A percentile compares a stretch with the other conserved stretches of the same genome.
Evolutionary conservation across 75 land plant genomes (phyloP).

Genomic region (Selaginella moellendorffii): DNA sequence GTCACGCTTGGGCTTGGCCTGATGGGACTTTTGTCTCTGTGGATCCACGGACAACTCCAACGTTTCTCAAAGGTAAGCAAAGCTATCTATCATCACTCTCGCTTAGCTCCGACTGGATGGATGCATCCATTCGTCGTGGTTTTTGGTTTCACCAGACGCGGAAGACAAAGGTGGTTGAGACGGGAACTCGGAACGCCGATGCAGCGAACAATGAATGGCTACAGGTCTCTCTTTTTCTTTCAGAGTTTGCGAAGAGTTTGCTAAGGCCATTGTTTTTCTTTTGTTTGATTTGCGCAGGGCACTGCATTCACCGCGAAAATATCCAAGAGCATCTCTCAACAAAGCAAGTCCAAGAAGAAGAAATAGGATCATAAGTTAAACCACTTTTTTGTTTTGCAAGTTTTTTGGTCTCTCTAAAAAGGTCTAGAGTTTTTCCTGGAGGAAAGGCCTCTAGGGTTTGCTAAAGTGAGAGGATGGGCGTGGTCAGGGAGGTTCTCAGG

Average conservation of each 20-base stretch:
- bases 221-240: conserved; percentile 13
- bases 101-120: background rate
- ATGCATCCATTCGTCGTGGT: background rate
- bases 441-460: background rate
- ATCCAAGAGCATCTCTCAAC: too few species aligned
- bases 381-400: background rate
- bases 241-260: background rate
- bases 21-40: conserved; percentile 52
- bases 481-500: conserved; percentile 56
- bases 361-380: background rate
- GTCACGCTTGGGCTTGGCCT: conserved; percentile 57
- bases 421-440: background rate
- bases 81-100: background rate
- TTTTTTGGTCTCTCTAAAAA: background rate
- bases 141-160: conserved; percentile 11
- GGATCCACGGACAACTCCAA: conserved; percentile 64
- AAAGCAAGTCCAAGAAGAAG: background rate
- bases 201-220: conserved; percentile 27
- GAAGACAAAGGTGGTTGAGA: conserved; percentile 28
- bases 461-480: too few species aligned
- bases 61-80: conserved; percentile 52
- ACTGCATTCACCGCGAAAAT: too few species aligned
- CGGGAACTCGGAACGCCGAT: conserved; percentile 22
- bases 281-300: too few species aligned
- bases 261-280: too few species aligned